These are phyloP conservation scores for Nicotiana obtusifolia DNA, from an alignment of 257 asterid species.

Conservation along the genomic window DNA sequence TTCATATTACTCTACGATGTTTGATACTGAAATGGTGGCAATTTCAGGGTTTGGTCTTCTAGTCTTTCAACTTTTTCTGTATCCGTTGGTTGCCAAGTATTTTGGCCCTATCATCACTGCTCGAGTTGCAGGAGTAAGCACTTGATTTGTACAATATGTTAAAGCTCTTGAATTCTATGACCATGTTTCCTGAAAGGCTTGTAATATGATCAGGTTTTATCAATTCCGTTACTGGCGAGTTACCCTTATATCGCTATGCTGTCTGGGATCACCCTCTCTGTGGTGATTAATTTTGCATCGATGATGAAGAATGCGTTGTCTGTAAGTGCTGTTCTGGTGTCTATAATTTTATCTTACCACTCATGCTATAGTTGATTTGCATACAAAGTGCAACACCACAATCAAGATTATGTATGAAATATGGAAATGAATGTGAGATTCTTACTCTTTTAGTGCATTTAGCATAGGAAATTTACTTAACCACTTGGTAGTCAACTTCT, in stretches of 20 bases:
- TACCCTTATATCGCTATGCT: conserved; percentile 65
- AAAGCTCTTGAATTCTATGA: not conserved
- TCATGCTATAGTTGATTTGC: not conserved
- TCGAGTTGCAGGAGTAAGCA: conserved; percentile 65
- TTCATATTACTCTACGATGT: not conserved
- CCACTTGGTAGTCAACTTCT: not conserved
- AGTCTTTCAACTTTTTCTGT: conserved; percentile 57
- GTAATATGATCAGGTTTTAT: conserved; percentile 36
- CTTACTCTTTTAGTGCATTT: not conserved
- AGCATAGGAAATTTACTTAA: not conserved
- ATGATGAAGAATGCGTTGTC: conserved; percentile 57
- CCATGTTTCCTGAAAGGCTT: not conserved
- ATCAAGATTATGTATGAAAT: not conserved
- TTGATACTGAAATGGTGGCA: not conserved
- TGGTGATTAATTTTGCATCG: conserved; percentile 60
- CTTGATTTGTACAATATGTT: not conserved
- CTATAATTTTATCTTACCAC: not conserved
- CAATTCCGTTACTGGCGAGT: conserved; percentile 55
- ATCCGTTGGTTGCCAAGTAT: conserved; percentile 42
- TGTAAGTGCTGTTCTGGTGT: conserved; percentile 34
- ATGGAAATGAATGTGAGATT: not conserved
- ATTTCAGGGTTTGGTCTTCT: conserved; percentile 71
- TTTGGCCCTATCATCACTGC: conserved; percentile 54
- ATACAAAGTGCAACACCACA: not conserved
- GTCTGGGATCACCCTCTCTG: conserved; percentile 43